A percentile compares a stretch with the other conserved stretches of the same genome.
Evolutionary conservation across 1,139 yeast genomes (phyloP).

Genomic region (Taphrina pruni): DNA sequence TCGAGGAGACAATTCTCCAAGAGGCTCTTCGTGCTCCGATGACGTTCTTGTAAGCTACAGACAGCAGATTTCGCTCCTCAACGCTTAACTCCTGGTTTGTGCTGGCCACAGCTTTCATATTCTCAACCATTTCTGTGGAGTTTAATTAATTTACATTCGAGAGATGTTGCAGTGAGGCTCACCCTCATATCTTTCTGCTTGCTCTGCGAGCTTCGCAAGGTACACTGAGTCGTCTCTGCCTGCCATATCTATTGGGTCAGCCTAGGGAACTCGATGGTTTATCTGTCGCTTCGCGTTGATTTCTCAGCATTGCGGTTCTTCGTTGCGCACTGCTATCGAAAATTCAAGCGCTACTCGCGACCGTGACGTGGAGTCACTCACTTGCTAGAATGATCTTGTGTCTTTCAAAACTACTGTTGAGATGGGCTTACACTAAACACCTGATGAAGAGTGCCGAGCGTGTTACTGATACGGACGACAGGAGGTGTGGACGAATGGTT

Average conservation of each 20-base stretch:
- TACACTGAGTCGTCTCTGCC: slow-evolving; percentile 86
- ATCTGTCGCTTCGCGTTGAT: slow-evolving; percentile 18
- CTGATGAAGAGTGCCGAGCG: slow-evolving; percentile 13
- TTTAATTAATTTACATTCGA: neutral
- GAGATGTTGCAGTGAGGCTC: slow-evolving; percentile 54
- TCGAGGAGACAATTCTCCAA: slow-evolving; percentile 97
- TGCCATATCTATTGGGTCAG: slow-evolving; percentile 24
- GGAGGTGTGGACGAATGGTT: slow-evolving; percentile 23
- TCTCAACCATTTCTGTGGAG: slow-evolving; percentile 66
- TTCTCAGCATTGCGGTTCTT: neutral
- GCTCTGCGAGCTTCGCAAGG: slow-evolving; percentile 98
- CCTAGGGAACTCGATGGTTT: neutral
- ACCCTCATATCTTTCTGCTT: slow-evolving; percentile 99
- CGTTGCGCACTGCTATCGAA: neutral
- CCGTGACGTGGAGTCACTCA: neutral
- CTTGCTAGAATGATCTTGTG: slow-evolving; percentile 3
- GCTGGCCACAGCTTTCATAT: slow-evolving; percentile 96
- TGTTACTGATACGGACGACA: slow-evolving; percentile 21
- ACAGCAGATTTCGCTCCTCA: slow-evolving; percentile 95
- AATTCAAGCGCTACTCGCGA: neutral
- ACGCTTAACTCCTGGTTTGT: slow-evolving; percentile 94
- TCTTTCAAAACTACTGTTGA: neutral
- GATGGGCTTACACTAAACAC: neutral
- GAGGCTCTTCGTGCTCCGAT: slow-evolving; percentile 99
- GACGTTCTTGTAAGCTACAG: slow-evolving; percentile 94